phyloP scores from a whole-genome alignment of 2,329 filamentous ascomycete species.

The Ophiostoma ips region DNA sequence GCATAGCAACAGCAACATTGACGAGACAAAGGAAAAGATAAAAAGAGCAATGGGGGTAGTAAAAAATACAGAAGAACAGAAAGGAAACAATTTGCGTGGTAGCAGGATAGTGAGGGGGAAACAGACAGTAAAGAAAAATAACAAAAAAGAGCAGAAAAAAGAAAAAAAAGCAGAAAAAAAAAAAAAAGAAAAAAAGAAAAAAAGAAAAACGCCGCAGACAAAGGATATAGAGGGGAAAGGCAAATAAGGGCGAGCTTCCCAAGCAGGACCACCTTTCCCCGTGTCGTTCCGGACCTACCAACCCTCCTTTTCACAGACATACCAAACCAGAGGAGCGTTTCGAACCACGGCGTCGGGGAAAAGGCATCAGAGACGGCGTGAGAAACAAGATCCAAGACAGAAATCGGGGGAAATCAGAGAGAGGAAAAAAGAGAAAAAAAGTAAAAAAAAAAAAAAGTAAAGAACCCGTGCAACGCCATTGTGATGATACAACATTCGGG shows the following conservation, averaged over 20 bases:
- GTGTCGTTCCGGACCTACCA: background rate
- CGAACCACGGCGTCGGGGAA: background rate
- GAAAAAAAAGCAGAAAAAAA: background rate
- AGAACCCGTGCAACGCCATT: background rate
- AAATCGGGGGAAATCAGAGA: background rate
- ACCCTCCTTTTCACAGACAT: conserved; percentile 4
- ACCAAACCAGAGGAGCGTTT: background rate
- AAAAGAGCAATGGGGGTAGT: background rate
- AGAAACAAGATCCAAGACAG: background rate
- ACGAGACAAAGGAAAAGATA: background rate
- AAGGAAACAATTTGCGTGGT: too few species aligned
- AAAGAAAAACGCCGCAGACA: background rate
- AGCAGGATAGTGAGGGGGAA: too few species aligned
- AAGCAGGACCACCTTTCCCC: background rate
- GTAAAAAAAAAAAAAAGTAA: background rate
- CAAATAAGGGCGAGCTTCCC: background rate
- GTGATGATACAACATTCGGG: background rate
- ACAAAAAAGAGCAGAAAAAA: background rate
- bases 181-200: background rate
- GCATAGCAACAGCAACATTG: too few species aligned
- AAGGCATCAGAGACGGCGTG: background rate
- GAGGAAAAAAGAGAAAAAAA: background rate
- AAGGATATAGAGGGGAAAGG: background rate
- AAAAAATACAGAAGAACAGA: background rate
- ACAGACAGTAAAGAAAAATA: background rate